Evolutionary conservation across 129 eudicot genomes (phyloP), one percentile per base, ranked within the genome.

Genomic region (Artemisia argyi): DNA sequence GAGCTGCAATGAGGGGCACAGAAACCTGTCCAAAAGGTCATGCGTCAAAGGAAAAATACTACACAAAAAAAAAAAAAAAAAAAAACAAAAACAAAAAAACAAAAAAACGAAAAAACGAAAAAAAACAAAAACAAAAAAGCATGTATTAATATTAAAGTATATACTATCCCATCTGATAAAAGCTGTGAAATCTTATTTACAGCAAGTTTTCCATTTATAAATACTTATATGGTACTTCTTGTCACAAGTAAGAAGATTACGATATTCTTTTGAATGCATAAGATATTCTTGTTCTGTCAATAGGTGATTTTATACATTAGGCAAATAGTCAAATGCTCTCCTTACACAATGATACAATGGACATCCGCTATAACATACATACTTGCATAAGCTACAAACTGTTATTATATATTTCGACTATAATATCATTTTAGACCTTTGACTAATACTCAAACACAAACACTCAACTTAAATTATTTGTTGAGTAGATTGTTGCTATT

Each of bases 21-120:
- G 72, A 79, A 66, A 69, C 85, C 98, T 94, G 85, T 35, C 50
- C 13, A 73, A 79, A 62, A 18, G 71, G 17, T 56, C 74, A 76
- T 11, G 26, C 28, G 13, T 30, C 47, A 83, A 44, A 7, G 39
- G 16, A 70, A n/a, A 46, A 20, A 48, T 16, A 49, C 14, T 7
- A 46, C 11, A 20, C 5, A 24, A 3, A 18, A 4, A 3, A 0
- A 19, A 56, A 56, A 5, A 7, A 17, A 14, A 6, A 6, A 7
- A 11, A 5, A 16, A 56, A 56, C 18, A 8, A 22, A 55, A 12
- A n/a, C n/a, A n/a, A n/a, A n/a, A n/a, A n/a, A n/a, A n/a, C n/a
- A n/a, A n/a, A n/a, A n/a, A n/a, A n/a, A n/a, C n/a, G n/a, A n/a
- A n/a, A n/a, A n/a, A n/a, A n/a, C n/a, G n/a, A n/a, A n/a, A n/a